These are phyloP conservation scores for Gnomoniopsis sp. DNA, from an alignment of 2,329 filamentous ascomycete genomes.

Conservation along the genomic window DNA sequence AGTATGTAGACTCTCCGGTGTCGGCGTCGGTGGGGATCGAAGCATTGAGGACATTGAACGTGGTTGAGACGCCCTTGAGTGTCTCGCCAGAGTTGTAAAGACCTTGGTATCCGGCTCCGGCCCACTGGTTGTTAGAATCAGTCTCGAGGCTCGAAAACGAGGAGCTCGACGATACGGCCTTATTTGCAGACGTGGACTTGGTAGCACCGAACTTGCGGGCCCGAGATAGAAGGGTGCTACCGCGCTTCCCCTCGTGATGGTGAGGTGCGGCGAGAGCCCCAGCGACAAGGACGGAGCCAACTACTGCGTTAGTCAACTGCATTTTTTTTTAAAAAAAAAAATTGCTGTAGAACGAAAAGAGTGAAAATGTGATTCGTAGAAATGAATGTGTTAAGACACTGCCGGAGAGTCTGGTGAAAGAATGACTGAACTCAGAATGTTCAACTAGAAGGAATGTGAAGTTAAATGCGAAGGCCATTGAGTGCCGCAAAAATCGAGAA, in stretches of 20 bases:
- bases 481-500: too few species aligned
- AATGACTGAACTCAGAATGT: too few species aligned
- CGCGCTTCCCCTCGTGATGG: background rate
- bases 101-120: constrained; percentile 48
- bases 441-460: too few species aligned
- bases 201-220: background rate
- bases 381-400: background rate
- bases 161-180: background rate
- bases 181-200: constrained; percentile 4
- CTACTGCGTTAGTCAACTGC: background rate
- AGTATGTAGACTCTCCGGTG: constrained; percentile 29
- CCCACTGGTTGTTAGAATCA: constrained; percentile 44
- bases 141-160: background rate
- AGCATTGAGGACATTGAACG: constrained; percentile 46
- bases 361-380: background rate
- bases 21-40: constrained; percentile 33
- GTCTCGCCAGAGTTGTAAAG: constrained; percentile 39
- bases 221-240: background rate
- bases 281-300: background rate
- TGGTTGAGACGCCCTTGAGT: constrained; percentile 37
- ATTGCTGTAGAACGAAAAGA: background rate
- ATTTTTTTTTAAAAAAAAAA: background rate
- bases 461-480: too few species aligned
- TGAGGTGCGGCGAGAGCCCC: background rate
- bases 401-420: background rate